Evolutionary conservation across 2,329 filamentous ascomycete genomes (phyloP).

Genomic region (Fonsecaea pedrosoi): DNA sequence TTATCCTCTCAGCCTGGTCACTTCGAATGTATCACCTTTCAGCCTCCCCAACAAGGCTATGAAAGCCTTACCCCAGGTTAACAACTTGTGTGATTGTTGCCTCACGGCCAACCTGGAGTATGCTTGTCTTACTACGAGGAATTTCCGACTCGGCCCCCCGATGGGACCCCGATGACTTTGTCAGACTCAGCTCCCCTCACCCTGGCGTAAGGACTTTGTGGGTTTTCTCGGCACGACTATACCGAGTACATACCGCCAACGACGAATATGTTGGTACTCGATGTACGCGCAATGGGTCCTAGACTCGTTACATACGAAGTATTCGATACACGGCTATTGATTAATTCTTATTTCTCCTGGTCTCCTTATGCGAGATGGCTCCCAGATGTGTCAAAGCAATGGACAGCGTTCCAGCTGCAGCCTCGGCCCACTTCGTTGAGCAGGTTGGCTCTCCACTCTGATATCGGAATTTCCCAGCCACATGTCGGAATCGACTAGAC

Average conservation of each 20-base stretch:
- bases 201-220: background rate
- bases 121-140: no score
- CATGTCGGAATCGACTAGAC: conserved; percentile 7
- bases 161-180: background rate
- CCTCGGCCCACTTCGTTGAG: background rate
- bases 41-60: conserved; percentile 4
- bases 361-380: background rate
- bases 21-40: background rate
- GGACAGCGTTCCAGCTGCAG: conserved; percentile 1
- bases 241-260: background rate
- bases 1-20: background rate
- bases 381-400: background rate
- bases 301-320: no score
- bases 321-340: no score
- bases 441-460: background rate
- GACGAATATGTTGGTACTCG: background rate
- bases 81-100: conserved; percentile 22
- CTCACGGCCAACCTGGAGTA: background rate
- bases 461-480: conserved; percentile 10
- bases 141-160: background rate
- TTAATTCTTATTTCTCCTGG: background rate
- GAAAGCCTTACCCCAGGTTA: background rate
- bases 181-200: background rate
- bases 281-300: background rate
- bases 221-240: background rate